Conservation (phyloP, 2,329 filamentous ascomycete species). For the Apiospora sp. region DNA sequence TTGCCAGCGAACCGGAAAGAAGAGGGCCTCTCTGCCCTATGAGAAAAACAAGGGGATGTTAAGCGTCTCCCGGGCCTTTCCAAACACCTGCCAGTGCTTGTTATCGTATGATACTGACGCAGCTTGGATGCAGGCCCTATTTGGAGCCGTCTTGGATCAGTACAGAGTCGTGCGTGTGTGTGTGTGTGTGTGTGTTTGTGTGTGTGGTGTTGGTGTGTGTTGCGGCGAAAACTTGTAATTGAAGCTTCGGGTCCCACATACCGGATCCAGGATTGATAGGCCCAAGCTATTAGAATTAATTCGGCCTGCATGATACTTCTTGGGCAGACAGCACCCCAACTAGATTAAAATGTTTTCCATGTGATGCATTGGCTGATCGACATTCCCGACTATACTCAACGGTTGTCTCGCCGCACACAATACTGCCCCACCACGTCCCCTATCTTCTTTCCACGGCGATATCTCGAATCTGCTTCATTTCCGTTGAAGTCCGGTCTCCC, state of each 20-base stretch:
- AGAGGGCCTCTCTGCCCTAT: conserved; percentile 12
- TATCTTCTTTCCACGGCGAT: background rate
- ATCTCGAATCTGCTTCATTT: background rate
- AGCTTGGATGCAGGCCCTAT: background rate
- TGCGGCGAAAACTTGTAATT: conserved; percentile 13
- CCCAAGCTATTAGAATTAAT: conserved; percentile 13
- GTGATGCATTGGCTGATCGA: background rate
- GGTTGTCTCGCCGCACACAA: background rate
- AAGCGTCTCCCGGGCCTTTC: conserved; percentile 7
- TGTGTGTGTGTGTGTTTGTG: background rate
- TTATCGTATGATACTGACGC: conserved; percentile 7
- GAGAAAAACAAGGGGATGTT: background rate
- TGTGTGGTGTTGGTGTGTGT: too few species aligned
- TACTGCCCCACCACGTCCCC: background rate
- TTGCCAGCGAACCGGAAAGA: conserved; percentile 13
- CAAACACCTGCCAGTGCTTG: background rate
- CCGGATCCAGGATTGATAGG: conserved; percentile 9
- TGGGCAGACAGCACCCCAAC: background rate
- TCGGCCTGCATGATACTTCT: background rate
- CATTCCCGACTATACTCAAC: background rate
- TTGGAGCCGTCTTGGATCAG: conserved; percentile 10
- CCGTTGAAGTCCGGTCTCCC: background rate
- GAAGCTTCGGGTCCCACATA: background rate
- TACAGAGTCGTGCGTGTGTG: background rate
- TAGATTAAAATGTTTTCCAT: background rate